Conservation (phyloP, 441 rosid species). For the Erodium moschatum region DNA sequence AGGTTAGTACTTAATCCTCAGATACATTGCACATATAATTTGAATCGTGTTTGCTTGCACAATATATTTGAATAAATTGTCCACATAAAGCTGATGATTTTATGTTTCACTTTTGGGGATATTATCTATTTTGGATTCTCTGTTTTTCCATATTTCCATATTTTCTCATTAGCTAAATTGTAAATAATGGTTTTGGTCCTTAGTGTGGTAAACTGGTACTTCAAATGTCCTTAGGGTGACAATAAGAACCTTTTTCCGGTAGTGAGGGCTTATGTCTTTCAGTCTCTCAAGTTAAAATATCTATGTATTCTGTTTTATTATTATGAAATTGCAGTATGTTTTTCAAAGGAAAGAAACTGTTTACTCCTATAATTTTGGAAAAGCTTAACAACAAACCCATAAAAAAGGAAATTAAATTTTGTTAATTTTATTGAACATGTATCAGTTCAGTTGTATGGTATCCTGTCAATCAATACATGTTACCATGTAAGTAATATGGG, state of each 20-base stretch:
- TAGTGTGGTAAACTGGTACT: background rate
- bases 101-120: background rate
- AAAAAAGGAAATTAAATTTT: no score
- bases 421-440: no score
- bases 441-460: no score
- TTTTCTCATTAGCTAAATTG: background rate
- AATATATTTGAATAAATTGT: background rate
- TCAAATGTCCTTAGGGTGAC: background rate
- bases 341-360: no score
- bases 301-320: background rate
- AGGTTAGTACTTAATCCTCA: conserved; percentile 42
- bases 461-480: no score
- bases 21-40: no score
- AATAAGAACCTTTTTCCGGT: background rate
- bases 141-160: background rate
- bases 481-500: no score
- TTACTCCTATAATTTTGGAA: no score
- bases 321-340: background rate
- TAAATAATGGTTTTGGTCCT: background rate
- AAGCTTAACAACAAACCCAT: no score
- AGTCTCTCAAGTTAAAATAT: background rate
- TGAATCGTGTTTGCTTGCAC: background rate
- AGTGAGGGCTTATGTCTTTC: background rate
- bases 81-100: background rate
- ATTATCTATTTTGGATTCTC: background rate